Conservation (phyloP, 2,329 filamentous ascomycete genomes). For the Fusarium phyllophilum region DNA sequence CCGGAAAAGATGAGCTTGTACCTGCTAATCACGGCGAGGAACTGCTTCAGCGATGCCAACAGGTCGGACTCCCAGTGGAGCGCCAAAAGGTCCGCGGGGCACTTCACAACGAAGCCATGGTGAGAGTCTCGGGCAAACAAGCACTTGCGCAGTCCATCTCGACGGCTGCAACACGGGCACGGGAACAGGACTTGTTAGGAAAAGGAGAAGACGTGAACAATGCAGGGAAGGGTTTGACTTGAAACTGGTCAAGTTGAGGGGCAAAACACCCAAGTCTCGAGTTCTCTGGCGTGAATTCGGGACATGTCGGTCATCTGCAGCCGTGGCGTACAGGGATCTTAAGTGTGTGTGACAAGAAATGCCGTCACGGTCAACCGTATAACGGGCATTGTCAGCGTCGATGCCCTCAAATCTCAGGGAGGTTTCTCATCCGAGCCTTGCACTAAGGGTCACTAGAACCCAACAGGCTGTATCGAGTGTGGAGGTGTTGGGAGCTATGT, state of each 20-base stretch:
- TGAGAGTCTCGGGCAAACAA: conserved; percentile 48
- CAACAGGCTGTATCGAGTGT: conserved; percentile 35
- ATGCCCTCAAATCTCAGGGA: conserved; percentile 32
- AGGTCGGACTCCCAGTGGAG: conserved; percentile 58
- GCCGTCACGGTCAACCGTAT: conserved; percentile 37
- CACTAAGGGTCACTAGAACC: conserved; percentile 37
- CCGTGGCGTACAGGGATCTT: conserved; percentile 31
- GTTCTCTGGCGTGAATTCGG: conserved; percentile 42
- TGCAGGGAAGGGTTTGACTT: conserved; percentile 10
- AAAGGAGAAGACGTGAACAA: neutral
- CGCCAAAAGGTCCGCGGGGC: conserved; percentile 58
- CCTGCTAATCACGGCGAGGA: conserved; percentile 60
- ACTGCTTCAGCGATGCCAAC: conserved; percentile 59
- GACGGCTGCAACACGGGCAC: conserved; percentile 36
- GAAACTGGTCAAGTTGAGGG: conserved; percentile 21
- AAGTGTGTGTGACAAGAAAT: conserved; percentile 35
- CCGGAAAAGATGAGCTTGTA: conserved; percentile 68
- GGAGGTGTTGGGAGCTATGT: conserved; percentile 33
- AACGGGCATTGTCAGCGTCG: conserved; percentile 7
- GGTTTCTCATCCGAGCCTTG: conserved; percentile 21
- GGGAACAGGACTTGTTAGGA: conserved; percentile 7
- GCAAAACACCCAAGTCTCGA: conserved; percentile 14
- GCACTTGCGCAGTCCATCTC: conserved; percentile 43
- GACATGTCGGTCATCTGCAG: conserved; percentile 39
- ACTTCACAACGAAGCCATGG: conserved; percentile 67